A percentile compares a stretch with the other conserved stretches of the same genome.
Evolutionary conservation across 805 yeast species (phyloP).

Genomic region (Yamadazyma endophytica): DNA sequence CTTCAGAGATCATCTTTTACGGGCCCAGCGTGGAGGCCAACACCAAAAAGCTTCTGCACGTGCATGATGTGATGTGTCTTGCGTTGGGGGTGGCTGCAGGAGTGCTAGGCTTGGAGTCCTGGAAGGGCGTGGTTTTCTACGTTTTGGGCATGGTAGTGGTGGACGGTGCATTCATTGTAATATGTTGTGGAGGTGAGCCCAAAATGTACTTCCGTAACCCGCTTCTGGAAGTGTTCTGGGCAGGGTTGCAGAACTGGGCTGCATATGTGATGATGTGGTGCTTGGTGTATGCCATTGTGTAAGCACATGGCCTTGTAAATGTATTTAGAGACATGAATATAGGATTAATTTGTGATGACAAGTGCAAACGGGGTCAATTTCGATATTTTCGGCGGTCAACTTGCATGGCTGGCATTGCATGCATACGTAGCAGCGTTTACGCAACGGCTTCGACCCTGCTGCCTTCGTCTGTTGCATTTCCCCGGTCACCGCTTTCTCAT

Average conservation of each 20-base stretch:
- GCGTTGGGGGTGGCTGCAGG: slow-evolving; percentile 40
- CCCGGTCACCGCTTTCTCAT: no score
- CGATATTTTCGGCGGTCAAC: no score
- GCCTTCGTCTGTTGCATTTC: no score
- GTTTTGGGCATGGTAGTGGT: slow-evolving; percentile 27
- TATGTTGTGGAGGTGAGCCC: slow-evolving; percentile 30
- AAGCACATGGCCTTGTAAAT: slow-evolving; percentile 13
- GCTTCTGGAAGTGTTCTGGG: slow-evolving; percentile 27
- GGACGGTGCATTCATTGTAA: slow-evolving; percentile 22
- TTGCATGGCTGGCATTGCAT: no score
- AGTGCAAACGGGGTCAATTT: no score
- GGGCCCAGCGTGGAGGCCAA: slow-evolving; percentile 27
- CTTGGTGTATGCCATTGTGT: slow-evolving; percentile 39
- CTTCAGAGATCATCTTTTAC: slow-evolving; percentile 16
- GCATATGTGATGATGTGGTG: slow-evolving; percentile 48
- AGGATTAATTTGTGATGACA: background rate
- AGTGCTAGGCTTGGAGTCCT: slow-evolving; percentile 32
- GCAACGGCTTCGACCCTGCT: no score
- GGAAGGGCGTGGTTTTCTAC: slow-evolving; percentile 32
- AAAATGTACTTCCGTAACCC: slow-evolving; percentile 25
- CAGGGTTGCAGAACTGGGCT: slow-evolving; percentile 29
- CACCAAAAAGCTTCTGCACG: slow-evolving; percentile 22
- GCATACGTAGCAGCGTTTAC: no score
- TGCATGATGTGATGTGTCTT: slow-evolving; percentile 36
- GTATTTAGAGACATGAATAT: background rate